Base-by-base conservation (phyloP, 139 green algal genomes). In the Picochlorum costavermella region DNA sequence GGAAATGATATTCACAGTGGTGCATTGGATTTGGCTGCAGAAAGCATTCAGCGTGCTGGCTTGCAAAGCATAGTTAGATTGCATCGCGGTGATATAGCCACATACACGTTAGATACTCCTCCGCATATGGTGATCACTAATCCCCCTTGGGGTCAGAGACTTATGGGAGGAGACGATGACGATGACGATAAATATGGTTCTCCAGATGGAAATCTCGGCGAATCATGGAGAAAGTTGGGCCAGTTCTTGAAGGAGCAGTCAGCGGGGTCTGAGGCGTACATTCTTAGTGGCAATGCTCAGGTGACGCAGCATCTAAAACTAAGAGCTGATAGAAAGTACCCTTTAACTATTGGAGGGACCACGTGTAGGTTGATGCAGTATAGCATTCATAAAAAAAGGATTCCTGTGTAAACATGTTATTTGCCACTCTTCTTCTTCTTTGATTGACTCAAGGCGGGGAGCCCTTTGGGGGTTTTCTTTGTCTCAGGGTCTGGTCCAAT, bases 111-210 rank as follows among this genome's bases (percentile, higher is more conserved):
- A 10, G 40, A 68, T 1, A 10, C 17, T 11, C 16, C 25, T 9
- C 87, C 88, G 1, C 44, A 29, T 11, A 53, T 94, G 43, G 88
- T 95, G 12, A 79, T 96, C 0, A 74, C 61, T 36, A 97, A 97
- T 78, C 91, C 91, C 2, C 91, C 91, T 4, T 97, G 91, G 91
- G 91, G 91, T 25, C 43, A 64, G 26, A 75, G 87, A 4, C 64
- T 95, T 61, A 23, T 66, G 37, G n/a, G 40, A 36, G 29, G 16
- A 11, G 56, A 13, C 36, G 56, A 23, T 29, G 48, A 23, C 55
- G 36, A 60, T 29, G 6, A 25, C 12, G 25, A 10, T 2, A 40
- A 8, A 8, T 40, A 40, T 40, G 33, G 33, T 8, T 8, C 33
- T 16, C 49, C 56, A 31, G 45, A 25, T 9, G 53, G 61, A 45